A percentile compares a stretch with the other conserved stretches of the same genome.
phyloP scores from a whole-genome alignment of 1,284 basidiomycete species.

The Naganishia cerealis region DNA sequence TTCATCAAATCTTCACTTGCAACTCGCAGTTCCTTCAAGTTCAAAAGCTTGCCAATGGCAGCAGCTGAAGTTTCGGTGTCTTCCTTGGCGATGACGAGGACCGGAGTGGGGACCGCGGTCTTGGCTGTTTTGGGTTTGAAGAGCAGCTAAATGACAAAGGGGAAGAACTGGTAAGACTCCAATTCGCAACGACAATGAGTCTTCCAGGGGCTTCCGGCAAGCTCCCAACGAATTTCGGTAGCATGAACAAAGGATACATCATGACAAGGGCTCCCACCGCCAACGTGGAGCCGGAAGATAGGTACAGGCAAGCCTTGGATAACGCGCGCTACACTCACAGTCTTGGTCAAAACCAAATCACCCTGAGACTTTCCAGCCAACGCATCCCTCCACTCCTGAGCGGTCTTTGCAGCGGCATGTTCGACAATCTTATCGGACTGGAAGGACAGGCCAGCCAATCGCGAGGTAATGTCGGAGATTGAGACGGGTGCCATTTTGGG shows the following conservation, averaged over 20 bases:
- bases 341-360: conserved; percentile 46
- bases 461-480: conserved; percentile 64
- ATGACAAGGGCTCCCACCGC: background rate
- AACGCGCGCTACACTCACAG: conserved; percentile 39
- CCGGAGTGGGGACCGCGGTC: conserved; percentile 75
- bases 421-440: conserved; percentile 44
- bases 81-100: conserved; percentile 82
- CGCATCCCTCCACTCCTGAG: conserved; percentile 46
- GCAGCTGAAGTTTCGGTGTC: conserved; percentile 72
- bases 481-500: conserved; percentile 67
- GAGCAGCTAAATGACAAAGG: conserved; percentile 42
- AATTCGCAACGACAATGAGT: background rate
- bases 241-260: background rate
- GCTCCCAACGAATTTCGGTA: background rate
- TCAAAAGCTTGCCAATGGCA: conserved; percentile 76
- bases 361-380: conserved; percentile 41
- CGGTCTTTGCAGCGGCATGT: conserved; percentile 49
- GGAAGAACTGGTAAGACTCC: background rate
- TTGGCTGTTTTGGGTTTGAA: conserved; percentile 70
- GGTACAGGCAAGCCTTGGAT: background rate
- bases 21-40: conserved; percentile 82
- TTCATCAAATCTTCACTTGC: conserved; percentile 84
- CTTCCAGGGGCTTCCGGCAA: background rate
- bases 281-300: background rate
- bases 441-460: conserved; percentile 48